Percentiles rank a stretch among this genome's conserved stretches.
Conservation (phyloP, 257 asterid species). For the Mentha longifolia region DNA sequence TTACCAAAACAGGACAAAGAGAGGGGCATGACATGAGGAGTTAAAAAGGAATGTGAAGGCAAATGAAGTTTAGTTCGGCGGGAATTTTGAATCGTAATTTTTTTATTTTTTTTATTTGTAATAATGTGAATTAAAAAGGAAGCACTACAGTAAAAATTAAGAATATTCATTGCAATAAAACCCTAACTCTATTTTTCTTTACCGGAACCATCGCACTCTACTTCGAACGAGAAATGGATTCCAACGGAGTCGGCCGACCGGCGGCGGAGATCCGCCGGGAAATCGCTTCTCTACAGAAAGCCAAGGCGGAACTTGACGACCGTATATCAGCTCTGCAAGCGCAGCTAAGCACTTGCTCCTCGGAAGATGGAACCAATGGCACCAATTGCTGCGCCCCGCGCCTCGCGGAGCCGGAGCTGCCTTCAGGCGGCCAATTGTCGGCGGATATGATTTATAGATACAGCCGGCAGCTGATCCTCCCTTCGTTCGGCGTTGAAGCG, state of each 20-base stretch:
- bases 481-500: constrained; percentile 82
- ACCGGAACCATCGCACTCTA: neutral
- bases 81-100: too few relatives aligned
- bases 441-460: constrained; percentile 81
- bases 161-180: neutral
- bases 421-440: constrained; percentile 46
- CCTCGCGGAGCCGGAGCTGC: constrained; percentile 16
- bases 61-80: too few relatives aligned
- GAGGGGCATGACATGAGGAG: too few relatives aligned
- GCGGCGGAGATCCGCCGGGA: constrained; percentile 57
- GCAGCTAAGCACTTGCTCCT: constrained; percentile 46
- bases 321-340: constrained; percentile 69
- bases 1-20: too few relatives aligned
- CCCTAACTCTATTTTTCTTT: neutral
- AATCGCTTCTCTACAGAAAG: constrained; percentile 52
- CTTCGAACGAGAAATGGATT: constrained; percentile 46
- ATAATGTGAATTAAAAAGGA: too few relatives aligned
- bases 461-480: constrained; percentile 93
- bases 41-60: too few relatives aligned
- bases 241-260: constrained; percentile 37
- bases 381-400: constrained; percentile 31
- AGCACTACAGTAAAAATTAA: too few relatives aligned
- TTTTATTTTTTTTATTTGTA: too few relatives aligned
- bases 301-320: constrained; percentile 48
- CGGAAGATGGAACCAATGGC: constrained; percentile 28